Evolutionary conservation across 176 grass and related monocot genomes (phyloP), one percentile per base, ranked within the genome.

Genomic region (Microstegium vimineum): DNA sequence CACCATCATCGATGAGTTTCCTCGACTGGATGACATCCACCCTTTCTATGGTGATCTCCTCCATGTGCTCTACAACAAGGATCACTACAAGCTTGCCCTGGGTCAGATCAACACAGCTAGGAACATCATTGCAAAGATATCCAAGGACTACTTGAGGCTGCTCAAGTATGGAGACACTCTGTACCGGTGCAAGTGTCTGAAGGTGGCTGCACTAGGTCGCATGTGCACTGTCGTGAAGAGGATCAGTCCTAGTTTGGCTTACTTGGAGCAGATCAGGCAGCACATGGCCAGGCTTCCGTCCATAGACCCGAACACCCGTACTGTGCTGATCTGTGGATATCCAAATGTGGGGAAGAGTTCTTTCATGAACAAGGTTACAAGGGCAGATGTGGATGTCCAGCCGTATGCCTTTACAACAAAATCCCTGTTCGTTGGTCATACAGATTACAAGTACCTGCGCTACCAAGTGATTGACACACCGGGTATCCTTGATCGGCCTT

Each of bases 381-480:
- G 89, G 62, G 92, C 92, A 40, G 92, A 94, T 82, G 92, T 94
- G 26, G 92, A 94, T 12, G 92, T 94, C 54, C 92, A 89, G 77
- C 87, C 87, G 42, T 89, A 89, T 85, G 87, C 87, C 70, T 89
- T 89, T 23, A 89, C 87, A 81, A 89, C 87, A 64, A 89, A 89
- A 38, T 89, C 87, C 15, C 26, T 89, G 34, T 85, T 89, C 71
- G 77, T 94, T 67, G 93, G 93, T 46, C 93, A 94, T 81, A 91
- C 93, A 10, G 93, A 94, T 88, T 94, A 94, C 74, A 94, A 92
- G 73, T 94, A 91, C 51, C 82, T 94, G 35, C 81, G 87, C 10
- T 94, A 94, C 82, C 93, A 94, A 69, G 93, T 94, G 51, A 92
- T 94, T 5, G 93, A 94, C 85, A 94, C 93, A 57, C 93, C 93